Conservation (phyloP, 805 yeast species). For the Monosporozyma aerobia region DNA sequence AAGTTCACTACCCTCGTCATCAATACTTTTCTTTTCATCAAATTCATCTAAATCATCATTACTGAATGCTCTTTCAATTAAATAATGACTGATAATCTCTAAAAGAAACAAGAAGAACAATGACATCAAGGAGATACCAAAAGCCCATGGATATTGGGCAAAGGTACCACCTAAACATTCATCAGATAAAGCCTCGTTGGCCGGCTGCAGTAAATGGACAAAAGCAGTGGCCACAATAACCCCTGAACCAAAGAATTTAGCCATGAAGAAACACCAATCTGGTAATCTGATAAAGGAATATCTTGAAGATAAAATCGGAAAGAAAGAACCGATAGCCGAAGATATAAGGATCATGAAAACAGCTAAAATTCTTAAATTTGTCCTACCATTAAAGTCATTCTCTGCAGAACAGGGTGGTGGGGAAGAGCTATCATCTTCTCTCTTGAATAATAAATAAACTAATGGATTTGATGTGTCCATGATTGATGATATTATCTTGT, state of each 20-base stretch:
- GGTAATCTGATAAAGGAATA: slow-evolving; percentile 54
- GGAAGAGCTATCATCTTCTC: slow-evolving; percentile 3
- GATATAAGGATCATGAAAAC: slow-evolving; percentile 52
- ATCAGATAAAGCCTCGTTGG: slow-evolving; percentile 43
- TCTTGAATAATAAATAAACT: slow-evolving; percentile 1
- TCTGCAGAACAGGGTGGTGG: slow-evolving; percentile 29
- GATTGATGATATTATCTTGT: not conserved
- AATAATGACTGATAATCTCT: slow-evolving; percentile 41
- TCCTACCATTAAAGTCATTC: slow-evolving; percentile 38
- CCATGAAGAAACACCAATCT: slow-evolving; percentile 51
- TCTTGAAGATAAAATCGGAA: slow-evolving; percentile 52
- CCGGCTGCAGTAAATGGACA: slow-evolving; percentile 65
- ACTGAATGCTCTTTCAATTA: slow-evolving; percentile 30
- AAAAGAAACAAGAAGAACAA: slow-evolving; percentile 39
- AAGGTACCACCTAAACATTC: slow-evolving; percentile 58
- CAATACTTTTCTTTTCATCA: not conserved
- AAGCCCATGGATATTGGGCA: slow-evolving; percentile 46
- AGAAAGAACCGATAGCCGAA: slow-evolving; percentile 48
- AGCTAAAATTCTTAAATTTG: slow-evolving; percentile 42
- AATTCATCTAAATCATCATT: slow-evolving; percentile 6
- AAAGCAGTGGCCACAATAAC: slow-evolving; percentile 78
- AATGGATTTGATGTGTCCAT: not conserved
- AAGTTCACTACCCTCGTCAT: not conserved
- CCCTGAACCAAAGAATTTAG: slow-evolving; percentile 76
- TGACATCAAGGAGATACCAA: slow-evolving; percentile 44